These are phyloP conservation scores for Malus sieversii DNA, from an alignment of 306 rosid species.

Conservation along the genomic window DNA sequence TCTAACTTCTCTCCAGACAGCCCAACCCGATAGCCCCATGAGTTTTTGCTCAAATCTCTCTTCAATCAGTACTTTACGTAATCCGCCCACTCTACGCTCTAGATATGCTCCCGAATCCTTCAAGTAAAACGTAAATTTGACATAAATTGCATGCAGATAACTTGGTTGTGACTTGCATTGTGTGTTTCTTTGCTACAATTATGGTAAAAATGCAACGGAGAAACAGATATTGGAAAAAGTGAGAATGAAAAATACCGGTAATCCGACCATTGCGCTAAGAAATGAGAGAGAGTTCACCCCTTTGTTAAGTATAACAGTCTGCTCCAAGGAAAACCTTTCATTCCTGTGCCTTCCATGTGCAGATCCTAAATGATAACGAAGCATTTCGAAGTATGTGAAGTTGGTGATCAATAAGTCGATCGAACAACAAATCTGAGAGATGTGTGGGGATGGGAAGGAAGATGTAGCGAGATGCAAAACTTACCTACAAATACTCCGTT, in stretches of 20 bases:
- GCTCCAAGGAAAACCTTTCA: conserved; percentile 28
- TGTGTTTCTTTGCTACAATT: background rate
- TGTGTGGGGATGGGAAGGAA: background rate
- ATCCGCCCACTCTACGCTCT: conserved; percentile 58
- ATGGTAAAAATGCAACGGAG: background rate
- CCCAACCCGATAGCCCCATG: conserved; percentile 91
- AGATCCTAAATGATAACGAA: conserved; percentile 44
- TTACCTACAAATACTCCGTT: conserved; percentile 60
- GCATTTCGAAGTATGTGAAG: background rate
- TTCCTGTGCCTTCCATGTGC: conserved; percentile 49
- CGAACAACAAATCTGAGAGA: too few species aligned
- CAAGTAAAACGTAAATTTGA: conserved; percentile 9
- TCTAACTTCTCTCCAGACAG: conserved; percentile 56
- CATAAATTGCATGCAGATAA: background rate
- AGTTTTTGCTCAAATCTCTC: conserved; percentile 34
- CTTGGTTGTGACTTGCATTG: background rate
- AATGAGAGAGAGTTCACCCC: conserved; percentile 68
- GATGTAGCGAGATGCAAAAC: background rate
- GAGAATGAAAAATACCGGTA: conserved; percentile 51
- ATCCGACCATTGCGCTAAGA: conserved; percentile 76
- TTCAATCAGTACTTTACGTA: conserved; percentile 36
- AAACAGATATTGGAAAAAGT: background rate
- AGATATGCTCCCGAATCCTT: conserved; percentile 72
- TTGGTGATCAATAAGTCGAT: background rate
- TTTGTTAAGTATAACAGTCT: conserved; percentile 28